Conservation (phyloP, 2,329 filamentous ascomycete species). For the Pestalotiopsis sp. region DNA sequence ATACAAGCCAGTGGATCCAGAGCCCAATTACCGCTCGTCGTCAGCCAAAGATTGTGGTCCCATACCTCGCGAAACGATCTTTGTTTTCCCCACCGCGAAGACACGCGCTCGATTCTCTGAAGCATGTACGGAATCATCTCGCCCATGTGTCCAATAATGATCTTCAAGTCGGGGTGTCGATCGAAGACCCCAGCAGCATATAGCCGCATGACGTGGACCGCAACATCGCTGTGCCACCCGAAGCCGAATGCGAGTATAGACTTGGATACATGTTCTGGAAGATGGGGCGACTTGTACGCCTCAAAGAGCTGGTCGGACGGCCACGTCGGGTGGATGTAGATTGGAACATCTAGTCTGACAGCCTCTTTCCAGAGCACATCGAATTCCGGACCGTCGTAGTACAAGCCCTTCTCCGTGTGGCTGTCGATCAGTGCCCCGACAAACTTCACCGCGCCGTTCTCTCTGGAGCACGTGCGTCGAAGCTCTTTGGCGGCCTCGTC, state of each 20-base stretch:
- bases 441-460: slow-evolving; percentile 1
- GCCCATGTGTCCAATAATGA: slow-evolving; percentile 57
- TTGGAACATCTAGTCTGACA: slow-evolving; percentile 42
- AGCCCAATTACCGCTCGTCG: slow-evolving; percentile 53
- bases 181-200: slow-evolving; percentile 60
- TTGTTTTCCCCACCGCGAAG: slow-evolving; percentile 31
- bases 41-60: slow-evolving; percentile 57
- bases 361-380: slow-evolving; percentile 44
- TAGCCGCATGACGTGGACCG: slow-evolving; percentile 50
- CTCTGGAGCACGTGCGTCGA: slow-evolving; percentile 9
- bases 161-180: slow-evolving; percentile 53
- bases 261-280: slow-evolving; percentile 26
- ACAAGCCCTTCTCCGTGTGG: slow-evolving; percentile 21
- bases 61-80: slow-evolving; percentile 49
- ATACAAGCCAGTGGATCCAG: slow-evolving; percentile 47
- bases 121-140: slow-evolving; percentile 56
- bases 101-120: slow-evolving; percentile 41
- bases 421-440: slow-evolving; percentile 14
- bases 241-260: slow-evolving; percentile 44
- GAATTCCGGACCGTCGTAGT: slow-evolving; percentile 46
- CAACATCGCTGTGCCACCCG: slow-evolving; percentile 56
- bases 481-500: slow-evolving; percentile 13
- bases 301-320: slow-evolving; percentile 31
- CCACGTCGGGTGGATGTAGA: slow-evolving; percentile 45
- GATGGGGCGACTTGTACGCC: slow-evolving; percentile 34